Percentiles rank a stretch among this genome's conserved stretches.
phyloP scores from a whole-genome alignment of 768 basidiomycete genomes.

The Pholiota molesta region DNA sequence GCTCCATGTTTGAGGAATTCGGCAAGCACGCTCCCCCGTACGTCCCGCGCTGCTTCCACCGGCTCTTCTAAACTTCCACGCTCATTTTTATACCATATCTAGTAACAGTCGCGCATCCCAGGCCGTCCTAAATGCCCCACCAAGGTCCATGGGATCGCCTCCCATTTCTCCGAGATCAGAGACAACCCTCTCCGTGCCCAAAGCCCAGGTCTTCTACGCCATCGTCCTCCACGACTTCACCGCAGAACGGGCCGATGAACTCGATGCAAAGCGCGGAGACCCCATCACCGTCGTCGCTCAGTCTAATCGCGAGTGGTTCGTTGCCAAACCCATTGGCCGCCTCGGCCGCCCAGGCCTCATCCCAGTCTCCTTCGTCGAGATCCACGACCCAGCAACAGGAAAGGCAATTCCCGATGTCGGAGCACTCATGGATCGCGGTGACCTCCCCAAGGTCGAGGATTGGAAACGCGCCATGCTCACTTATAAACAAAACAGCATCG shows the following conservation, averaged over 20 bases:
- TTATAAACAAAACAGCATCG: conserved; percentile 96
- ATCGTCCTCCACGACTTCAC: conserved; percentile 93
- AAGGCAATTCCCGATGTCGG: conserved; percentile 75
- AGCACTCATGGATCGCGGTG: conserved; percentile 81
- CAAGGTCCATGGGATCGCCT: conserved; percentile 16
- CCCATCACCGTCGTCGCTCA: conserved; percentile 97
- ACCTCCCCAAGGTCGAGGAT: conserved; percentile 95
- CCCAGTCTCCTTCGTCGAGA: conserved; percentile 95
- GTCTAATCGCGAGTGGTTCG: conserved; percentile 99
- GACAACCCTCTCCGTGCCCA: conserved; percentile 33
- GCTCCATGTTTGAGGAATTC: conserved; percentile 88
- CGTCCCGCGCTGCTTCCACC: conserved; percentile 29
- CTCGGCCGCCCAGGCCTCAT: conserved; percentile 96
- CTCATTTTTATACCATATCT: conserved; percentile 12
- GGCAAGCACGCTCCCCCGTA: conserved; percentile 69
- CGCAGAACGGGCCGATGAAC: conserved; percentile 95
- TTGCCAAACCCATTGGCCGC: conserved; percentile 95
- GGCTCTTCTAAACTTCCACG: conserved; percentile 11
- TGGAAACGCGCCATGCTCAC: conserved; percentile 96
- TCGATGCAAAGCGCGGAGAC: conserved; percentile 93
- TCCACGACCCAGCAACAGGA: conserved; percentile 90
- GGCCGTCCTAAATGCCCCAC: conserved; percentile 23
- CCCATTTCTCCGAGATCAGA: conserved; percentile 26
- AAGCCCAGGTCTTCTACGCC: conserved; percentile 83
- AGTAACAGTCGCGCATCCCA: conserved; percentile 48